Base-by-base conservation (phyloP, 2,329 filamentous ascomycete genomes). In the Lecanicillium sp. region DNA sequence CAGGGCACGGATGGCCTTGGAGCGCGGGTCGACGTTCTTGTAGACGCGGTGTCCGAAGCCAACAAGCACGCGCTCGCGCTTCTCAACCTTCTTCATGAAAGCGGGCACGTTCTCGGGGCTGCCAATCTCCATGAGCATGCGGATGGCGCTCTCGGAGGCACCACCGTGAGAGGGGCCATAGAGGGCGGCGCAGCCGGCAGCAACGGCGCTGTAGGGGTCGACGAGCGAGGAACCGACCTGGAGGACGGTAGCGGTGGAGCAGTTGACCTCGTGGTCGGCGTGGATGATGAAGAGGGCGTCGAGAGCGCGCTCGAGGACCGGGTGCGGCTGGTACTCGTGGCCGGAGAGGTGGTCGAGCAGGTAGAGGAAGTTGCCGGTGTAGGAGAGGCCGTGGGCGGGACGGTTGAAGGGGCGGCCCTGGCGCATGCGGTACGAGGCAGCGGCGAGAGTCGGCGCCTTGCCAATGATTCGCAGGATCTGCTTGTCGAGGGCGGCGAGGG, bases 81-180 rank as follows among this genome's bases (percentile, higher is more conserved):
- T 63, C 60, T 78, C 74, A 0, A 78, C 75, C 33, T 69, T 65
- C 2, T 66, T 58, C 60, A 79, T 75, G 46, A 75, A 71, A 0
- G 61, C 63, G 0, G 74, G 73, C 4, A 78, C 74, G 30, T 74
- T 74, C 36, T 74, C 71, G 2, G 70, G 68, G 1, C 62, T 67
- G 14, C 74, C 74, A 46, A 79, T 74, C 54, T 72, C 67, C 54
- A 72, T 72, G 4, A 79, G 63, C 66, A 73, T 74, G 40, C 73
- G 70, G 56, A 79, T 78, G 0, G 77, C 77, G 19, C 72, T 70
- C 53, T 81, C 78, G 0, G 74, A 77, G 3, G 78, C 78, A n/a
- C 77, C 78, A 48, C 76, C 78, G 59, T 81, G 78, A 0, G 78
- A 73, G 0, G 76, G 76, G 0, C 78, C 78, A 54, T 78, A 77